phyloP scores from a whole-genome alignment of 163 green algal genomes.

The Chloroidium sp. region DNA sequence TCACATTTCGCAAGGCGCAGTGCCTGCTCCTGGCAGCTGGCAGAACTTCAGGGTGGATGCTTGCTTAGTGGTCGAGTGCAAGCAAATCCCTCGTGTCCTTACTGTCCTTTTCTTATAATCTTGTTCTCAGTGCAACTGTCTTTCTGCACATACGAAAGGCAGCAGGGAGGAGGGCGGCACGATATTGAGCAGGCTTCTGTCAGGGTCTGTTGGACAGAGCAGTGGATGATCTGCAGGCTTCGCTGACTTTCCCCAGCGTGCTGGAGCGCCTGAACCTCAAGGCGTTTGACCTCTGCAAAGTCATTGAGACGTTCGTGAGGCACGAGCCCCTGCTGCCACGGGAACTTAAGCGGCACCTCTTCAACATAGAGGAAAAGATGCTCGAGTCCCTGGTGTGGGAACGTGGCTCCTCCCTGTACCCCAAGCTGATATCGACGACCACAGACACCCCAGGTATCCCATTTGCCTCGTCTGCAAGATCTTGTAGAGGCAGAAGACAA shows the following conservation, averaged over 20 bases:
- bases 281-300: conserved; percentile 79
- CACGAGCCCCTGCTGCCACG: conserved; percentile 50
- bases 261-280: conserved; percentile 53
- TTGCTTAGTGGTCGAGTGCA: too few species aligned
- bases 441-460: neutral
- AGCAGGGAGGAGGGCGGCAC: too few species aligned
- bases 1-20: neutral
- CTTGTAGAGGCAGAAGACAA: too few species aligned
- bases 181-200: too few species aligned
- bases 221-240: conserved; percentile 9
- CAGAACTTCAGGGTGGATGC: neutral
- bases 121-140: too few species aligned
- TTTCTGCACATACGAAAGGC: too few species aligned
- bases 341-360: conserved; percentile 80
- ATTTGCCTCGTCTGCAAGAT: too few species aligned
- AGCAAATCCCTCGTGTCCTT: too few species aligned
- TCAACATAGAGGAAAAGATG: conserved; percentile 71
- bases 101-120: too few species aligned
- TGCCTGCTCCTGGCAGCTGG: neutral
- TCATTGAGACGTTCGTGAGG: conserved; percentile 70
- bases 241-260: conserved; percentile 42
- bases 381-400: conserved; percentile 79
- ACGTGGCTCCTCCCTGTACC: conserved; percentile 56
- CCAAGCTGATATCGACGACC: neutral
- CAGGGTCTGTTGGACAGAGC: neutral